Evolutionary conservation across 345 rosid species (phyloP), one percentile per base, ranked within the genome.

Genomic region (Rhodomyrtus tomentosa): DNA sequence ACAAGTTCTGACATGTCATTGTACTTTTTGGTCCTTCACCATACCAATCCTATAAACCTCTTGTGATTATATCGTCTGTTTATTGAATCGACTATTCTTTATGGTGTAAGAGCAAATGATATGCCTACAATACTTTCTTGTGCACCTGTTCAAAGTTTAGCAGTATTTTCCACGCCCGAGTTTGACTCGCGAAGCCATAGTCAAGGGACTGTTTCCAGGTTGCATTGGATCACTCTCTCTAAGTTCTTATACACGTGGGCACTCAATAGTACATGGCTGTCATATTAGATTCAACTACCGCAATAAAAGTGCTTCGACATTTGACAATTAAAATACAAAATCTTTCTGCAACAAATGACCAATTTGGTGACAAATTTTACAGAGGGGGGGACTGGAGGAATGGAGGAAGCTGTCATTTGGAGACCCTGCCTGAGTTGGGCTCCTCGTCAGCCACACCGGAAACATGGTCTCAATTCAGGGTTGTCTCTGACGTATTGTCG

Each of bases 371-470:
- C 36, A 4, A 45, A 53, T 12, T 81, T 86, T 27, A 53, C 93
- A 95, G 98, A 68, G 99, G 98, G 24, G 98, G 99, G 14, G 96
- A 95, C 88, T 95, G 99, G 99, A 95, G 84, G 87, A 92, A 88
- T 0, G 96, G 98, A 38, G 98, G 98, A 87, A 92, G 90, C 76
- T 97, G 98, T 89, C 96, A 97, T 86, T 81, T 91, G 91, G 99
- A 95, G 91, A 92, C 93, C 32, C 88, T 97, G 50, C 99, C 99
- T 8, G 94, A 95, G 58, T 80, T 93, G 40, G 93, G 93, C 81
- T 51, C 91, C 6, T 82, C 89, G 10, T 76, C 91, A 45, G 91
- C 86, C 82, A 90, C 95, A 38, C 79, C 89, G 5, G 95, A 91
- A 85, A 90, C 92, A 51, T 92, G 91, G 91, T 86, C 84, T 27